Evolutionary conservation across 345 rosid genomes (phyloP).

Genomic region (Pelargonium nanum): DNA sequence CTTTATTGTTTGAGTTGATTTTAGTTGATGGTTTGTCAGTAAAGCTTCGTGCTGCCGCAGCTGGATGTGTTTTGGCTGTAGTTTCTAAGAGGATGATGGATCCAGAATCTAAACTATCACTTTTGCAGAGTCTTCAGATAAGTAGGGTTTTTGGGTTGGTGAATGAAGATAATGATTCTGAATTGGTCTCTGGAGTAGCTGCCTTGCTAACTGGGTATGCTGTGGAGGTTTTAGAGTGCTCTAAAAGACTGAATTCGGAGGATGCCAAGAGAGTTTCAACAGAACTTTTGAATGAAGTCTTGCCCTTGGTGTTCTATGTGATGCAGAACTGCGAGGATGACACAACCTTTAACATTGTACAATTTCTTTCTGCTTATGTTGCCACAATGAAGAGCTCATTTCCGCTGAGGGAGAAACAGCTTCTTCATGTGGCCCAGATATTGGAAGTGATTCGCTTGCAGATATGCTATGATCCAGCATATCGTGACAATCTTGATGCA

Average conservation of each 20-base stretch:
- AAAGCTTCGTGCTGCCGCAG: slow-evolving; percentile 76
- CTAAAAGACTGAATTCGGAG: slow-evolving; percentile 51
- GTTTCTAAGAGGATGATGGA: slow-evolving; percentile 97
- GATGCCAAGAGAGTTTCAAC: slow-evolving; percentile 42
- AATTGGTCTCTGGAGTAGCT: slow-evolving; percentile 48
- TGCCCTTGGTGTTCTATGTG: slow-evolving; percentile 67
- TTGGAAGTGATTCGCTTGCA: slow-evolving; percentile 71
- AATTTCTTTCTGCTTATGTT: slow-evolving; percentile 73
- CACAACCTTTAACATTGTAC: slow-evolving; percentile 50
- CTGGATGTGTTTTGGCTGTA: slow-evolving; percentile 71
- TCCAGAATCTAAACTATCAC: slow-evolving; percentile 50
- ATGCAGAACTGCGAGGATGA: slow-evolving; percentile 71
- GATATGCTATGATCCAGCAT: slow-evolving; percentile 63
- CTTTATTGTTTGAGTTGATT: slow-evolving; percentile 66
- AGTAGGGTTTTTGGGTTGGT: slow-evolving; percentile 56
- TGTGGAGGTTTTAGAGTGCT: slow-evolving; percentile 73
- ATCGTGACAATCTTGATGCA: slow-evolving; percentile 55
- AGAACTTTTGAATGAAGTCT: slow-evolving; percentile 73
- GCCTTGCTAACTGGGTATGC: slow-evolving; percentile 77
- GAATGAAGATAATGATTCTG: slow-evolving; percentile 51
- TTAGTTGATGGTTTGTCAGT: slow-evolving; percentile 50
- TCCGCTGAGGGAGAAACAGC: slow-evolving; percentile 62
- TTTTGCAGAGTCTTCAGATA: slow-evolving; percentile 60
- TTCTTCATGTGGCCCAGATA: slow-evolving; percentile 55
- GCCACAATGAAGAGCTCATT: slow-evolving; percentile 66